Percentiles rank a stretch among this genome's conserved stretches.
These are phyloP conservation scores for Ophiocordyceps robertsii DNA, from an alignment of 2,329 filamentous ascomycete genomes.

Conservation along the genomic window DNA sequence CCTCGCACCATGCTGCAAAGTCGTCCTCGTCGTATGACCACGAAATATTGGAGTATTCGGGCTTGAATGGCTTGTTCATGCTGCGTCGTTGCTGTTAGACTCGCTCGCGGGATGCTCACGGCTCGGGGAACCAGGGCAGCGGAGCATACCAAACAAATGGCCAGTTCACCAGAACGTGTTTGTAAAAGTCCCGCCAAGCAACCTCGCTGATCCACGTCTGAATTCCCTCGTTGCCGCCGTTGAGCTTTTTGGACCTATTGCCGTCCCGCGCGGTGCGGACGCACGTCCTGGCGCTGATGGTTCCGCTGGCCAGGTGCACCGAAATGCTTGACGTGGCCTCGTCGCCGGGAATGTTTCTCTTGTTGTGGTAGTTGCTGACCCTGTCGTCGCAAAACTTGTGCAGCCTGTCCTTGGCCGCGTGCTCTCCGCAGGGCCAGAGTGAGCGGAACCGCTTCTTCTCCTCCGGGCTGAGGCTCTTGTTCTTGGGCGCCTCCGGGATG, in stretches of 20 bases:
- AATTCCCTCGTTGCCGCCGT: conserved; percentile 53
- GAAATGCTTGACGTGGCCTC: conserved; percentile 55
- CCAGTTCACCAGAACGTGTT: conserved; percentile 73
- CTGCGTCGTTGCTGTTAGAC: conserved; percentile 6
- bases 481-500: conserved; percentile 49
- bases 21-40: conserved; percentile 65
- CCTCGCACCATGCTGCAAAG: conserved; percentile 63
- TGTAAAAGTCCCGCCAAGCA: conserved; percentile 82
- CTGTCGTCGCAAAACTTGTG: conserved; percentile 54
- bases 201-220: conserved; percentile 69
- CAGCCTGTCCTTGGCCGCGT: conserved; percentile 52
- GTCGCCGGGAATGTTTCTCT: conserved; percentile 51
- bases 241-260: conserved; percentile 52
- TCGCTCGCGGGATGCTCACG: too few relatives aligned
- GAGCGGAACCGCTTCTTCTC: conserved; percentile 42
- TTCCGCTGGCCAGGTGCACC: conserved; percentile 58
- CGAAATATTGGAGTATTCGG: conserved; percentile 66
- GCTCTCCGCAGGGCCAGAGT: conserved; percentile 65
- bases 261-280: conserved; percentile 47
- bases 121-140: too few relatives aligned
- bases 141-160: conserved; percentile 62
- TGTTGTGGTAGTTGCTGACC: conserved; percentile 46
- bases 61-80: conserved; percentile 58
- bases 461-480: conserved; percentile 45
- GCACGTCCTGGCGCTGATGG: conserved; percentile 53